phyloP scores from a whole-genome alignment of 208 protist genomes.

The Acanthamoeba castellanii region DNA sequence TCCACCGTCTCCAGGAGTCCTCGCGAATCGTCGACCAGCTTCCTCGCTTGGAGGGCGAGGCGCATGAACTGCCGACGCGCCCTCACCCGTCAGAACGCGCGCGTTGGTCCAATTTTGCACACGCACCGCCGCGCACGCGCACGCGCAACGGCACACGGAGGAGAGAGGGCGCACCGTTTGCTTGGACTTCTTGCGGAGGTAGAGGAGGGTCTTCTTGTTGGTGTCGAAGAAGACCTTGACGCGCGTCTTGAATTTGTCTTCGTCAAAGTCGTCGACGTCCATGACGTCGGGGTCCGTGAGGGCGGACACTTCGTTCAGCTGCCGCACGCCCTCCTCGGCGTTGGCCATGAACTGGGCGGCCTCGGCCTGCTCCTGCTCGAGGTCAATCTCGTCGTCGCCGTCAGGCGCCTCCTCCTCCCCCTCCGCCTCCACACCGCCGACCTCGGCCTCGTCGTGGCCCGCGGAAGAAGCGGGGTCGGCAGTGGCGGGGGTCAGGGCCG shows the following conservation, averaged over 20 bases:
- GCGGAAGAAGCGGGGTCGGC: not conserved
- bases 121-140: not conserved
- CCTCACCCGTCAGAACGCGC: too few relatives aligned
- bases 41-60: not conserved
- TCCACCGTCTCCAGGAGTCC: not conserved
- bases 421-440: too few relatives aligned
- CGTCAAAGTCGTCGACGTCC: constrained; percentile 35
- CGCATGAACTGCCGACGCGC: not conserved
- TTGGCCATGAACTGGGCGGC: not conserved
- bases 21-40: not conserved
- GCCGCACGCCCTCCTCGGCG: not conserved
- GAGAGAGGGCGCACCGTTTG: not conserved
- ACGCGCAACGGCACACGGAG: not conserved
- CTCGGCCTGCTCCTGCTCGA: not conserved
- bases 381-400: not conserved
- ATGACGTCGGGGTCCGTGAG: not conserved
- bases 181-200: not conserved
- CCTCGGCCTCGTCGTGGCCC: not conserved
- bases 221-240: not conserved
- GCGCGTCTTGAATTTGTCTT: not conserved
- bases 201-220: not conserved
- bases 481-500: not conserved
- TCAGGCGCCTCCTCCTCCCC: not conserved
- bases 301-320: not conserved
- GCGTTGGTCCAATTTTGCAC: too few relatives aligned